Conservation (phyloP, 129 eudicot genomes). For the Pulicaria dysenterica region DNA sequence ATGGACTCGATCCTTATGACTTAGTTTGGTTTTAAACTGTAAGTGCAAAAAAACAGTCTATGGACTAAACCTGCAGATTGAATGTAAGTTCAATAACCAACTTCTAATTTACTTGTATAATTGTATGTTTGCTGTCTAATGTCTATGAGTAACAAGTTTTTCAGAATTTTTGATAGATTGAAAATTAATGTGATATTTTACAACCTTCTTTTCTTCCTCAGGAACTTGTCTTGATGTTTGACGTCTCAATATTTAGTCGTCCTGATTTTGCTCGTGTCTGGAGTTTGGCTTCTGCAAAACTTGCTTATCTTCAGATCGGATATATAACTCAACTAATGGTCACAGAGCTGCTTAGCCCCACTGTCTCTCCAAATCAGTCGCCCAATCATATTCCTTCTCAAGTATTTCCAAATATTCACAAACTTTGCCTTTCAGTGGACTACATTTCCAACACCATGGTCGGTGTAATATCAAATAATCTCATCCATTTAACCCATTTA, state of each 20-base stretch:
- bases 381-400: slow-evolving; percentile 38
- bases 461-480: slow-evolving; percentile 58
- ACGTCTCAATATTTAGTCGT: slow-evolving; percentile 77
- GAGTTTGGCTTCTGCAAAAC: slow-evolving; percentile 70
- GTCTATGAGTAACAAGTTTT: slow-evolving; percentile 13
- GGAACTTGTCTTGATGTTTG: slow-evolving; percentile 90
- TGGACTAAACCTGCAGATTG: slow-evolving; percentile 19
- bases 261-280: slow-evolving; percentile 87
- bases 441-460: slow-evolving; percentile 93
- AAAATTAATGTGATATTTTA: slow-evolving; percentile 23
- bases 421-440: slow-evolving; percentile 85
- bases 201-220: slow-evolving; percentile 42
- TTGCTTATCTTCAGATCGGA: slow-evolving; percentile 76
- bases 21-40: slow-evolving; percentile 2
- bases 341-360: slow-evolving; percentile 79
- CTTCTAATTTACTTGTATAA: neutral
- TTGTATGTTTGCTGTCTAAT: no score
- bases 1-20: slow-evolving; percentile 3
- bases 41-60: slow-evolving; percentile 8
- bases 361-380: slow-evolving; percentile 51
- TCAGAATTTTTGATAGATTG: neutral
- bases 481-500: slow-evolving; percentile 68
- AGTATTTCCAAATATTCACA: slow-evolving; percentile 60
- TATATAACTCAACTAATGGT: slow-evolving; percentile 85
- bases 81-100: slow-evolving; percentile 12